A percentile compares a stretch with the other conserved stretches of the same genome.
phyloP scores from a whole-genome alignment of 768 basidiomycete genomes.

The Mycena galopus region DNA sequence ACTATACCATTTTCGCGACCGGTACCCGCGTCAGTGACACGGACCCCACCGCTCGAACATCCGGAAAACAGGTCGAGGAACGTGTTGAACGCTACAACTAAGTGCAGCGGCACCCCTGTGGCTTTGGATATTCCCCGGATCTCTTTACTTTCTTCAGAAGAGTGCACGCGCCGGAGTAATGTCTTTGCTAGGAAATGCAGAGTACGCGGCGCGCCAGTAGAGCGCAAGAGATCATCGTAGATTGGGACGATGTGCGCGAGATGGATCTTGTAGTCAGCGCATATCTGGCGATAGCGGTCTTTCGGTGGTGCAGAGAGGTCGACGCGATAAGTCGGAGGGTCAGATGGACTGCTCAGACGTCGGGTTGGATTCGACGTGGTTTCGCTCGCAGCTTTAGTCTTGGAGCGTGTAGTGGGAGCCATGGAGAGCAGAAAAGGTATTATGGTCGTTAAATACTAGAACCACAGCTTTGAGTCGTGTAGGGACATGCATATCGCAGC shows the following conservation, averaged over 20 bases:
- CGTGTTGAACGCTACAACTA: slow-evolving; percentile 55
- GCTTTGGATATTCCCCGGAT: slow-evolving; percentile 48
- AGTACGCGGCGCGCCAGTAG: slow-evolving; percentile 42
- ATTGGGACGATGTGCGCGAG: slow-evolving; percentile 44
- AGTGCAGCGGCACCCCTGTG: slow-evolving; percentile 46
- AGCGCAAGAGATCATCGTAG: slow-evolving; percentile 44
- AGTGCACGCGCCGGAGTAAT: slow-evolving; percentile 46
- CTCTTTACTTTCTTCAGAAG: slow-evolving; percentile 50
- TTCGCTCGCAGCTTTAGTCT: not conserved
- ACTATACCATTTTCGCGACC: slow-evolving; percentile 41
- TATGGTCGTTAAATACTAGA: not conserved
- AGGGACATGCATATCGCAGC: not conserved
- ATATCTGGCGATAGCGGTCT: slow-evolving; percentile 48
- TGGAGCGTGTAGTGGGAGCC: slow-evolving; percentile 32
- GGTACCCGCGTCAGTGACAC: slow-evolving; percentile 39
- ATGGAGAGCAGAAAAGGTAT: slow-evolving; percentile 6
- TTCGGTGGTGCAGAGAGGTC: slow-evolving; percentile 50
- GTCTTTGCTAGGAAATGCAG: slow-evolving; percentile 42
- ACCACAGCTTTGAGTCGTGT: not conserved
- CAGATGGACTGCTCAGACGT: slow-evolving; percentile 25
- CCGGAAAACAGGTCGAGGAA: slow-evolving; percentile 55
- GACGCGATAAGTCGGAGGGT: slow-evolving; percentile 46
- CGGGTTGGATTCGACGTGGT: not conserved
- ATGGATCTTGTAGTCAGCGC: slow-evolving; percentile 44
- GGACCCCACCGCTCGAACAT: slow-evolving; percentile 53